phyloP scores from a whole-genome alignment of 139 green algal species.

The Chlorokybus atmophyticus region DNA sequence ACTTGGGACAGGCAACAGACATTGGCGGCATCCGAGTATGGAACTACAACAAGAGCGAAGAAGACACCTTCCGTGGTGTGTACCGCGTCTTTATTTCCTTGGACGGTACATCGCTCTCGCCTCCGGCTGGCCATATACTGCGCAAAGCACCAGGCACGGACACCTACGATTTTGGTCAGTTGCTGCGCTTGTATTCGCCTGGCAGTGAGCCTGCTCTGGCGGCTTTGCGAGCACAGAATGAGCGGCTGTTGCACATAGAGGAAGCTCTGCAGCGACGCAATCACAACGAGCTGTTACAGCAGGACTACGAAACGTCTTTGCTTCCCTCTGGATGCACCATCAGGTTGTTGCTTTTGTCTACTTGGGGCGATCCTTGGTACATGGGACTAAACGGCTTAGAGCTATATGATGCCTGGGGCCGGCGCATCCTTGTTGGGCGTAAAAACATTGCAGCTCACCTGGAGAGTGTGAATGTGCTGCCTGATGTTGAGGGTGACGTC shows the following conservation, averaged over 20 bases:
- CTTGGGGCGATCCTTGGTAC: slow-evolving; percentile 34
- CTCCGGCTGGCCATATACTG: too few relatives aligned
- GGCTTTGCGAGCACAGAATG: too few relatives aligned
- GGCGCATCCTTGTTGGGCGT: slow-evolving; percentile 6
- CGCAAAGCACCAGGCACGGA: too few relatives aligned
- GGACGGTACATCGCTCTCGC: too few relatives aligned
- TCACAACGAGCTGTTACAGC: neutral
- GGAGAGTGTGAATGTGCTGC: slow-evolving; percentile 22
- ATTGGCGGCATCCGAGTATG: neutral
- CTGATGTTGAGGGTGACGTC: slow-evolving; percentile 13
- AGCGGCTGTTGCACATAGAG: too few relatives aligned
- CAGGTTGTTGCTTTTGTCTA: slow-evolving; percentile 21
- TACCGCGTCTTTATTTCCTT: too few relatives aligned
- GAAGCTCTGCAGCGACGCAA: neutral
- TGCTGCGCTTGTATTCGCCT: too few relatives aligned
- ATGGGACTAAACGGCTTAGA: slow-evolving; percentile 28
- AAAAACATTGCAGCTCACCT: slow-evolving; percentile 4
- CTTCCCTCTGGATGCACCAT: neutral
- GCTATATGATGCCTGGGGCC: slow-evolving; percentile 13
- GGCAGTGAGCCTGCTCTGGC: too few relatives aligned
- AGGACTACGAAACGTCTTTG: neutral
- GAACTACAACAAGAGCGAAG: neutral
- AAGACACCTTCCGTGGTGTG: neutral
- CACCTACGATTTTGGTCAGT: too few relatives aligned
- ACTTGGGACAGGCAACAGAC: neutral